Evolutionary conservation across 352 stramenopile species (phyloP).

Genomic region (Aphanomyces cochlioides): DNA sequence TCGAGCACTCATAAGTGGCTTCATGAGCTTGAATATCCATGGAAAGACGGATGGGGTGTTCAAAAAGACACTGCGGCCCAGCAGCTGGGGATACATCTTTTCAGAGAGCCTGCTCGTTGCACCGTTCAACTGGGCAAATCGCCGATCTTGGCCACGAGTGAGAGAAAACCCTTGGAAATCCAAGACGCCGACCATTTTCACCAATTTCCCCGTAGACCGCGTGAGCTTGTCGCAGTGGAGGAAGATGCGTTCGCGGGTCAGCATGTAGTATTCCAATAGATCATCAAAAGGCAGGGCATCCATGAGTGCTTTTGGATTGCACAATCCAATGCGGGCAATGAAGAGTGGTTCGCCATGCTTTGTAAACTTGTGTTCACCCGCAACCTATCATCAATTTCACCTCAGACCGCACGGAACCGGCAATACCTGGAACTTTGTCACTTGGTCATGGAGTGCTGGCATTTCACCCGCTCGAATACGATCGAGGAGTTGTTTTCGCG

Average conservation of each 20-base stretch:
- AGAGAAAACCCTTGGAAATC: constrained; percentile 23
- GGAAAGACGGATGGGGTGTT: constrained; percentile 8
- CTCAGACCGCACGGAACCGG: neutral
- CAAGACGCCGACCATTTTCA: constrained; percentile 15
- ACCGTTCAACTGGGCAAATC: constrained; percentile 9
- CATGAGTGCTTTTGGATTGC: constrained; percentile 23
- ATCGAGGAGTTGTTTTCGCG: neutral
- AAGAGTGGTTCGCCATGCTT: constrained; percentile 13
- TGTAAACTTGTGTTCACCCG: constrained; percentile 20
- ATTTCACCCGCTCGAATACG: neutral
- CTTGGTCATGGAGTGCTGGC: constrained; percentile 13
- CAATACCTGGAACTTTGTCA: constrained; percentile 26
- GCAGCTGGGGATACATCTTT: constrained; percentile 28
- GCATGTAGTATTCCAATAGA: constrained; percentile 23
- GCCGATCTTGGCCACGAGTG: neutral
- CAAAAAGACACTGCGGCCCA: constrained; percentile 11
- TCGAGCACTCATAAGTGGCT: neutral
- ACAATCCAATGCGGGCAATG: constrained; percentile 21
- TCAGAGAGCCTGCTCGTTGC: constrained; percentile 8
- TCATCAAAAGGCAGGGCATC: constrained; percentile 16
- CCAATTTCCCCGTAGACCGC: neutral
- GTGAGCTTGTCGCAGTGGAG: neutral
- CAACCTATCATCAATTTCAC: constrained; percentile 3
- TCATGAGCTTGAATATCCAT: constrained; percentile 17
- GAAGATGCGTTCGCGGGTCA: constrained; percentile 12